Evolutionary conservation across 164 flowering plant species (phyloP), one percentile per base, ranked within the genome.

Genomic region (Berberis vulgaris): DNA sequence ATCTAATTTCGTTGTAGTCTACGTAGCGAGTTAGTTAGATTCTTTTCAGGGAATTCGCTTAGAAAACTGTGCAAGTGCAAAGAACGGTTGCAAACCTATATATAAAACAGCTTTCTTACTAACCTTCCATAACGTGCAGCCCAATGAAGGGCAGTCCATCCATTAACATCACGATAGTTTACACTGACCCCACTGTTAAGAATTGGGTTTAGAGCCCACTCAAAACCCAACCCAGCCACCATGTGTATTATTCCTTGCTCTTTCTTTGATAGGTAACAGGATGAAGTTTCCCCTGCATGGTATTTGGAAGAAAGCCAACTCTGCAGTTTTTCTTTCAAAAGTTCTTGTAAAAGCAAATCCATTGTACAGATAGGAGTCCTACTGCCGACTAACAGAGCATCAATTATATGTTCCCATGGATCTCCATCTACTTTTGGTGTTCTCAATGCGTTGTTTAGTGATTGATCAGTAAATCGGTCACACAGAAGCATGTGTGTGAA

Each of bases 131-230:
- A 94, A 41, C 78, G 79, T 60, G 97, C 97, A 67, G 99, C 99
- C 95, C 97, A 87, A 68, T 94, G 99, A 63, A 94, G 96, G 41
- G 99, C 95, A 56, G 96, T 91, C 97, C 96, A 86, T 6, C 99
- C 99, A 64, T 84, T 83, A 8, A 74, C 66, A 61, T 94, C 99
- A 52, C 99, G 99, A 67, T 89, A 87, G 68, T 94, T 83, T 57
- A 94, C 60, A 66, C 77, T 72, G 65, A 94, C 83, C 43, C 97
- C 93, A 73, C 58, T 70, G 57, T 70, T 72, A 26, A 94, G 79
- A 74, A 94, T 74, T 43, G 88, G 78, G 42, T 68, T 75, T 57
- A 94, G 68, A 47, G 97, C 97, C 97, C 99, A 94, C 77, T 86
- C 96, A 76, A 80, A 94, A 40, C 96, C 99, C 80, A 94, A 78